Evolutionary conservation across 2,329 filamentous ascomycete genomes (phyloP), one percentile per base, ranked within the genome.

Genomic region (Epicoccum nigrum): DNA sequence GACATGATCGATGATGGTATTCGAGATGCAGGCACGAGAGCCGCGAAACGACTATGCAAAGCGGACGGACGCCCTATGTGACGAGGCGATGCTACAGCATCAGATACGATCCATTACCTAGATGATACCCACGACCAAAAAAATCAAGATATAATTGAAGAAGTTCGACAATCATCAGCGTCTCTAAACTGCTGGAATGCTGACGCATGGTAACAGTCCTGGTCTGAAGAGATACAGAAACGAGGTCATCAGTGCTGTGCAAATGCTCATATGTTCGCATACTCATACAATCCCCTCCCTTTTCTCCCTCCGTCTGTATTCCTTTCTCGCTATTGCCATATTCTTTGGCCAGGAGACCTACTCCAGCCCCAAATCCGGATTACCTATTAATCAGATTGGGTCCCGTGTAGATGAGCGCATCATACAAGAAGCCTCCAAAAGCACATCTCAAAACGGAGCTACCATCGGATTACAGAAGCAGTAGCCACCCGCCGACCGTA

Each of bases 391-490:
- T 78, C 1, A 87, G 86, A 58, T 82, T 87, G n/a, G 86, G 71
- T 3, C 87, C 87, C 0, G 85, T 88, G 67, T 86, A 91, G 31
- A 91, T 35, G 76, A 73, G 71, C 2, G 67, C 21, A 55, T 73
- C 67, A 25, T 71, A 71, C 17, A 72, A 42, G 17, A 68, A 64
- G 0, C 60, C 67, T 1, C 69, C 65, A 47, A 69, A 70, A 3
- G 58, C 53, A 44, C 67, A 68, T 1, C 87, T 88, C 8, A 82
- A 65, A 90, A 89, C 0, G 87, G 87, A 2, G 86, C 81, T 4
- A 91, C 83, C 77, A 91, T 87, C 0, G 88, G 88, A 16, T 90
- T 82, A 86, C 86, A 90, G 67, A 90, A 90, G 65, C 89, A 91
- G 65, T 89, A 88, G 11, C 79, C 79, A 2, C 86, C 86, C 1